Percentiles rank a stretch among this genome's conserved stretches.
Conservation (phyloP, 2,329 filamentous ascomycete species). For the Byssothecium circinans region DNA sequence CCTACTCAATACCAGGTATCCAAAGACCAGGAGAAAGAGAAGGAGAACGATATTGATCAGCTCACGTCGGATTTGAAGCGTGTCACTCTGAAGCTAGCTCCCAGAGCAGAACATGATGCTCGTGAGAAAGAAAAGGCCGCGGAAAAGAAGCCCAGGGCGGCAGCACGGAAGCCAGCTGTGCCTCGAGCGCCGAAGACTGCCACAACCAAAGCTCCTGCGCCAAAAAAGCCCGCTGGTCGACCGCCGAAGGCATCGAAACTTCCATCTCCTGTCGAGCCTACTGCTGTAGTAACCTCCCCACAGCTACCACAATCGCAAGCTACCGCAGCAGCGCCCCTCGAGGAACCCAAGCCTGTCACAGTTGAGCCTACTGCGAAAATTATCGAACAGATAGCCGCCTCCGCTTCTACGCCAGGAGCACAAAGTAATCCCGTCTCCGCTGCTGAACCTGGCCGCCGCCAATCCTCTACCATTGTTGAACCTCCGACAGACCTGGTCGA, state of each 20-base stretch:
- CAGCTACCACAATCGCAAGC: conserved; percentile 27
- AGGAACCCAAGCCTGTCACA: conserved; percentile 33
- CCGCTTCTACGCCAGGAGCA: not conserved
- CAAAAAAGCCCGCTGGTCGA: conserved; percentile 31
- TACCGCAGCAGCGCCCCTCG: conserved; percentile 23
- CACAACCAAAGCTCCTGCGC: conserved; percentile 16
- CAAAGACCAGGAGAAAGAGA: conserved; percentile 33
- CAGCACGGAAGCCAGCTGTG: conserved; percentile 22
- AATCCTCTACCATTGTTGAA: conserved; percentile 21
- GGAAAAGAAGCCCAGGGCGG: conserved; percentile 37
- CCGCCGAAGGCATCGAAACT: conserved; percentile 28
- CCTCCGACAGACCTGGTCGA: conserved; percentile 35
- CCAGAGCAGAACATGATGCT: conserved; percentile 59
- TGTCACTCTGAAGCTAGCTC: conserved; percentile 61
- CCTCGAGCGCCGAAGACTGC: conserved; percentile 17
- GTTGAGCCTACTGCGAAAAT: conserved; percentile 11
- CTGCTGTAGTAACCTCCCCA: conserved; percentile 42
- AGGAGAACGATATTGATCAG: conserved; percentile 48
- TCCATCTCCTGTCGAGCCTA: conserved; percentile 39
- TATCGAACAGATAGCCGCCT: conserved; percentile 8
- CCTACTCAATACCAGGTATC: conserved; percentile 38
- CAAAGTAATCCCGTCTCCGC: not conserved
- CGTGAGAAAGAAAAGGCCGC: conserved; percentile 51
- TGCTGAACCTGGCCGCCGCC: conserved; percentile 14
- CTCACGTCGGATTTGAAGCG: conserved; percentile 58